Base-by-base conservation (phyloP, 2,329 filamentous ascomycete species). In the Cladophialophora bantiana region DNA sequence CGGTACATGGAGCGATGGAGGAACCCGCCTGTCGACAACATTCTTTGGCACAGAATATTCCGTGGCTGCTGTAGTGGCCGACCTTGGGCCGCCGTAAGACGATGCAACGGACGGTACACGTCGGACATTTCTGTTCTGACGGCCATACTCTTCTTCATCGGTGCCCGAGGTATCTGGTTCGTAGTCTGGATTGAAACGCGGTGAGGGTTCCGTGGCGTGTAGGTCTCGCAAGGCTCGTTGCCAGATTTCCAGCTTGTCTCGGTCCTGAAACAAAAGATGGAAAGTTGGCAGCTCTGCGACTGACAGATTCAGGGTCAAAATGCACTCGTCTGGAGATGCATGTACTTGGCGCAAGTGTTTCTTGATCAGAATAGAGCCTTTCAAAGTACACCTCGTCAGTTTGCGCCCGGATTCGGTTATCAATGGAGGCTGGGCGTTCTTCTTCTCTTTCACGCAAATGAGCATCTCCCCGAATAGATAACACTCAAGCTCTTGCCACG, bases 381-480 rank as follows among this genome's bases (percentile, higher is more conserved):
- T 99, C 50, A 99, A 83, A 0, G 94, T 96, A 82, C 91, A 97
- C 70, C 92, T 88, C 2, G 88, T 88, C 9, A 86, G 83, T 77
- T 90, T 94, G 64, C 85, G 85, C 26, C 84, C 85, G 4, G 80
- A 79, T 1, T 79, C 73, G 31, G 82, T 82, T n/a, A 86, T 90
- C 86, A 91, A 94, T 71, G 91, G 87, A 59, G 87, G 85, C 45
- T 85, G 83, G 9, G 83, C 77, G 7, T 84, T 79, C 81, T 94
- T 97, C 86, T 97, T 98, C 80, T 98, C 95, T 80, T 98, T 99
- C 68, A 99, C 93, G 76, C 95, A 99, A 71, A 99, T 99, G 74
- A 99, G 90, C 95, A 99, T 99, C 81, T 99, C 95, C 4, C 91
- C 92, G 76, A 99, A 99, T 35, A 99, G 85, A 77, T 93, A 99